Conservation (phyloP, 2,329 filamentous ascomycete genomes). For the Beauveria varroae region DNA sequence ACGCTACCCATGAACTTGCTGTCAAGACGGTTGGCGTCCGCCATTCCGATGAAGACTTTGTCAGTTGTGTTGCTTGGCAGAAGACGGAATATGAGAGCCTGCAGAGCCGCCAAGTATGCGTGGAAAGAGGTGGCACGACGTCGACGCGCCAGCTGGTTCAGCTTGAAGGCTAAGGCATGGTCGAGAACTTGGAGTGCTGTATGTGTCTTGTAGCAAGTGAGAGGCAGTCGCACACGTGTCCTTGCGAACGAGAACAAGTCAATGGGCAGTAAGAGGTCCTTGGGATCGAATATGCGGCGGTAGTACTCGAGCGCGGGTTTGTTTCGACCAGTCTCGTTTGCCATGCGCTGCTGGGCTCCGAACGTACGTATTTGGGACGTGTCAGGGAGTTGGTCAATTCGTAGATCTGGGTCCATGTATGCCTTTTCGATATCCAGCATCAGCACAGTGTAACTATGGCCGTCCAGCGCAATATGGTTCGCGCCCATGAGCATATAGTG, state of each 20-base stretch:
- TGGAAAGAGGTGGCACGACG: not conserved
- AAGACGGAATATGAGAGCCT: not conserved
- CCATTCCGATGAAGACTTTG: not conserved
- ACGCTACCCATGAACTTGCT: not conserved
- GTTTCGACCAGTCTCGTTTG: too few species aligned
- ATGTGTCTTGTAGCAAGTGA: not conserved
- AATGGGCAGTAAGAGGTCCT: not conserved
- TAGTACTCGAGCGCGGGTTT: not conserved
- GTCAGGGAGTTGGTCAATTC: too few species aligned
- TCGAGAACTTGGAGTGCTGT: too few species aligned
- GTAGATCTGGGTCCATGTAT: too few species aligned
- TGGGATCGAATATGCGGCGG: not conserved
- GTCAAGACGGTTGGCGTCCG: not conserved
- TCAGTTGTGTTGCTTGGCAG: not conserved
- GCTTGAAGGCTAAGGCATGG: too few species aligned
- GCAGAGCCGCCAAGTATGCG: not conserved
- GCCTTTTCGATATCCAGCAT: too few species aligned
- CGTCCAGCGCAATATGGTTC: too few species aligned
- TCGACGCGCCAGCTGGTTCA: not conserved
- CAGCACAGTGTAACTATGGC: too few species aligned
- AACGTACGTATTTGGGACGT: too few species aligned
- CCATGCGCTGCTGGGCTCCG: too few species aligned
- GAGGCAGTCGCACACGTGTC: not conserved
- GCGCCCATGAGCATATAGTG: too few species aligned
- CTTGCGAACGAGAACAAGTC: conserved; percentile 1